Evolutionary conservation across 179 eudicot genomes (phyloP), one percentile per base, ranked within the genome.

Genomic region (Corrigiola litoralis): DNA sequence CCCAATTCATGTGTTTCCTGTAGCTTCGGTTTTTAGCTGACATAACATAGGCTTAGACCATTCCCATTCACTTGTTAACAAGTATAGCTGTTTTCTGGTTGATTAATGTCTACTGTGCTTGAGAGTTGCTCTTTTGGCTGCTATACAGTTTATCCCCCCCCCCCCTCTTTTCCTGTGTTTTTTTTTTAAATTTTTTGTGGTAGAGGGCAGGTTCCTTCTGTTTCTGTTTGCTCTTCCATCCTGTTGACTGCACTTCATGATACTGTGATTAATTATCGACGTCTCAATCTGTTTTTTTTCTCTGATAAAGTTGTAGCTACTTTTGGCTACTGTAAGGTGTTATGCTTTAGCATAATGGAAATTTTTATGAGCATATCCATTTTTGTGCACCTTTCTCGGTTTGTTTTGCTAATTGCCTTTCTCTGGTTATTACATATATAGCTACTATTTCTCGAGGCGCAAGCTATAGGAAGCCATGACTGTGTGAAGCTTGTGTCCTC

Each of bases 81-180:
- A 9, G 7, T 46, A 62, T 5, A 16, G 9, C n/a, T 4, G 1
- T 9, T 32, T 6, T n/a, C 31, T 14, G 13, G 4, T 42, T 42
- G 25, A 16, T 60, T 27, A 6, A 0, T 46, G n/a, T n/a, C 20
- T 46, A 21, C 18, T 46, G 28, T 31, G 10, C 36, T 10, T 28
- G n/a, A n/a, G 65, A 28, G 20, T 37, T 42, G 23, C 47, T 14
- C 48, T 61, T 44, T 58, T 36, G 44, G 62, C 11, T 25, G 64
- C 55, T 48, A 5, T 46, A 48, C 27, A n/a, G n/a, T n/a, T n/a
- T n/a, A n/a, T n/a, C n/a, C n/a, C n/a, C n/a, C n/a, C n/a, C n/a
- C n/a, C n/a, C n/a, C n/a, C n/a, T n/a, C n/a, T n/a, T n/a, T n/a
- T n/a, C n/a, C n/a, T n/a, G n/a, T n/a, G n/a, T 10, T 3, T 32